A percentile compares a stretch with the other conserved stretches of the same genome.
Conservation (phyloP, 129 eudicot species). For the Smallanthus sonchifolius region DNA sequence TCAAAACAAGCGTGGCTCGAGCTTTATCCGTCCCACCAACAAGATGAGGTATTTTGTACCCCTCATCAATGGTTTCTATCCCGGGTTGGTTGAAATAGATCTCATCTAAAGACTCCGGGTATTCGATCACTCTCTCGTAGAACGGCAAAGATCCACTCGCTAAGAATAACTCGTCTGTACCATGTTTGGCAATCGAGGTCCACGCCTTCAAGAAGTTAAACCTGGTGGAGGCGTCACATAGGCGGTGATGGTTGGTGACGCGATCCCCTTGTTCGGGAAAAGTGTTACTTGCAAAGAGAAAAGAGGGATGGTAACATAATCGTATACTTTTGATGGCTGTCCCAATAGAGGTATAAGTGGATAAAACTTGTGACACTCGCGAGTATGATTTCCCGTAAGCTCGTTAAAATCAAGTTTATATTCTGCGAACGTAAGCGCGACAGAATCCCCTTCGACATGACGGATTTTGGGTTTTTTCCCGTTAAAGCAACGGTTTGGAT, state of each 20-base stretch:
- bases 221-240: slow-evolving; percentile 34
- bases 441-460: slow-evolving; percentile 23
- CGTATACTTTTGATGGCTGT: slow-evolving; percentile 7
- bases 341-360: slow-evolving; percentile 33
- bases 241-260: slow-evolving; percentile 33
- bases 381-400: slow-evolving; percentile 31
- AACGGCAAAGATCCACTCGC: slow-evolving; percentile 11
- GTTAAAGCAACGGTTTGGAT: background rate
- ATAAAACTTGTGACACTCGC: slow-evolving; percentile 27
- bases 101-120: background rate
- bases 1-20: slow-evolving; percentile 40
- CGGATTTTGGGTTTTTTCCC: slow-evolving; percentile 17
- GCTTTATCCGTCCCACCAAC: slow-evolving; percentile 16
- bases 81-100: slow-evolving; percentile 1
- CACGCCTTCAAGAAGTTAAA: slow-evolving; percentile 34
- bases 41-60: slow-evolving; percentile 18
- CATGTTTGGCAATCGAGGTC: slow-evolving; percentile 34
- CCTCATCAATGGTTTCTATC: background rate
- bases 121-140: slow-evolving; percentile 26
- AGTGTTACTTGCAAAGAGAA: slow-evolving; percentile 38
- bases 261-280: slow-evolving; percentile 31
- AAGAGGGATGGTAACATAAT: slow-evolving; percentile 20
- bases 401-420: slow-evolving; percentile 20
- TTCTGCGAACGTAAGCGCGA: slow-evolving; percentile 13
- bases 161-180: slow-evolving; percentile 14